Base-by-base conservation (phyloP, 306 rosid genomes). In the Vicia sativa region DNA sequence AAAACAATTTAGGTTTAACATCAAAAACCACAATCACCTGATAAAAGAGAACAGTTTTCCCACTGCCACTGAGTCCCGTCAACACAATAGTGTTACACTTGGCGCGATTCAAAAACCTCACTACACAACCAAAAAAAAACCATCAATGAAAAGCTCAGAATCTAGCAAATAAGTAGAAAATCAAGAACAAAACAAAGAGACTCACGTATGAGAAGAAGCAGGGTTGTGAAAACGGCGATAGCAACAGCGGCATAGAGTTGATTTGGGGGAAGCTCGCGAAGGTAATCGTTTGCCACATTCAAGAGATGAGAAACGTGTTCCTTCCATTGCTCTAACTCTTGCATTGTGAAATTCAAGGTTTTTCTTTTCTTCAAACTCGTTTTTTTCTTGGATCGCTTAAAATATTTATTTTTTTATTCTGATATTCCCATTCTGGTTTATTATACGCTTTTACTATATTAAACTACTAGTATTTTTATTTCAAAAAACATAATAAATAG, bases 21-120 rank as follows among this genome's bases (percentile, higher is more conserved):
- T 2, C 59, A 21, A 35, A 73, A 12, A 23, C 5, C 21, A 52
- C 39, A 39, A 9, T 9, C 16, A 34, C 96, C 79, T 92, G 96
- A 82, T 86, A 89, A 82, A 86, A 92, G 46, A 92, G 63, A 77
- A 82, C 83, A 16, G 96, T 87, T 78, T 89, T 92, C 48, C 98
- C 96, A 21, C 91, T 78, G 10, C 98, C 98, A 62, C 81, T 78
- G 41, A 89, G 93, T 62, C 98, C 96, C 12, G 85, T 86, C 59
- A 92, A 80, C 13, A 92, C 86, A 71, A 92, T 67, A 25, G 96
- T 89, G 68, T 84, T 80, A 26, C 86, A 84, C 79, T 84, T 92
- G 1, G 80, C 62, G 38, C 89, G 87, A 67, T 77, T 92, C 37
- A 92, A 84, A 73, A 92, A 69, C 68, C 88, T 78, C 38, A 87